These are phyloP conservation scores for Boletus coccyginus DNA, from an alignment of 768 basidiomycete genomes.

Conservation along the genomic window DNA sequence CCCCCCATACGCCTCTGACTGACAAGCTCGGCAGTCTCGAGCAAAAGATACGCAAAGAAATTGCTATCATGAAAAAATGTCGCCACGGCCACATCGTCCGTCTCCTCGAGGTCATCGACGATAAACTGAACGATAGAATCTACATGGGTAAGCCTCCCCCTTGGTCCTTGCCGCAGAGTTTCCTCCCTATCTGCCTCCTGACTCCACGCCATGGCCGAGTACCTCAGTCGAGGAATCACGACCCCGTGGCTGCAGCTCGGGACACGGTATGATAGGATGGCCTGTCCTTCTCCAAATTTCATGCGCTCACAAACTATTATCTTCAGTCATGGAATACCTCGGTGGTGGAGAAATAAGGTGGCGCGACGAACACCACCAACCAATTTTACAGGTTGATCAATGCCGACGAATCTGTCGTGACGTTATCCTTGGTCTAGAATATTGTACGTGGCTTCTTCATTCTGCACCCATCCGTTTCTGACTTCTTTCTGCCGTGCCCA, in stretches of 20 bases:
- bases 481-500: background rate
- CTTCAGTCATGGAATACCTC: conserved; percentile 91
- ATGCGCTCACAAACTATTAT: conserved; percentile 19
- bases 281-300: conserved; percentile 3
- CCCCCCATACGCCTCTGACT: conserved; percentile 53
- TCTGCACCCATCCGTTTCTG: conserved; percentile 3
- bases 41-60: conserved; percentile 86
- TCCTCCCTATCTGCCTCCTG: conserved; percentile 22
- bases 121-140: conserved; percentile 80
- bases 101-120: conserved; percentile 93
- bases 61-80: conserved; percentile 98
- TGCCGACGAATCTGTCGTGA: conserved; percentile 88
- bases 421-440: conserved; percentile 91
- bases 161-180: conserved; percentile 11
- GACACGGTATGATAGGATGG: conserved; percentile 31
- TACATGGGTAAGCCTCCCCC: conserved; percentile 76
- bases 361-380: conserved; percentile 61
- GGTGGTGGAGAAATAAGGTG: conserved; percentile 95
- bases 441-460: conserved; percentile 58
- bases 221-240: conserved; percentile 31
- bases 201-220: conserved; percentile 27
- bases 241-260: conserved; percentile 32
- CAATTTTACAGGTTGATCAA: conserved; percentile 80
- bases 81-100: conserved; percentile 86
- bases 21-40: conserved; percentile 72